Percentiles rank a stretch among this genome's conserved stretches.
These are phyloP conservation scores for Zygosaccharomyces pseudobailii DNA, from an alignment of 1,139 yeast species.

Conservation along the genomic window DNA sequence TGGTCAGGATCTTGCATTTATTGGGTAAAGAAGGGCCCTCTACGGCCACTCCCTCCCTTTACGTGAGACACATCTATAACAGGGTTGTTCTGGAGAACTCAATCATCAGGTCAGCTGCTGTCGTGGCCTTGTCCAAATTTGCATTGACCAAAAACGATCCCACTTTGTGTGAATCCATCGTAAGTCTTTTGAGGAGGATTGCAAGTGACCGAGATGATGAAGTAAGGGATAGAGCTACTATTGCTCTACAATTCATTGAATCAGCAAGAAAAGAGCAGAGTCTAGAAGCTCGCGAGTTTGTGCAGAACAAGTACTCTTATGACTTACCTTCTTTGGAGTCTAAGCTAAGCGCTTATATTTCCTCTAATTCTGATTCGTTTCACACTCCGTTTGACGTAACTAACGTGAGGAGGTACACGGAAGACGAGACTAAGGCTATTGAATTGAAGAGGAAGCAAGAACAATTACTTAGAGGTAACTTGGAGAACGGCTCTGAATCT, in stretches of 20 bases:
- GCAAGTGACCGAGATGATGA: slow-evolving; percentile 85
- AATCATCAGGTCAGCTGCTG: slow-evolving; percentile 92
- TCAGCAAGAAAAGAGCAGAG: slow-evolving; percentile 41
- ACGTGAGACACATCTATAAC: slow-evolving; percentile 93
- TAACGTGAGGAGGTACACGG: slow-evolving; percentile 47
- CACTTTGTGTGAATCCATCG: slow-evolving; percentile 61
- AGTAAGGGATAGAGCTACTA: slow-evolving; percentile 95
- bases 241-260: slow-evolving; percentile 66
- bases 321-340: slow-evolving; percentile 75
- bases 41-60: slow-evolving; percentile 80
- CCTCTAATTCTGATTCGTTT: slow-evolving; percentile 56
- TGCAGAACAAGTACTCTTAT: slow-evolving; percentile 64
- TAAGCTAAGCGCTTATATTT: slow-evolving; percentile 69
- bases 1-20: slow-evolving; percentile 84
- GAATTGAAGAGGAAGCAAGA: slow-evolving; percentile 42
- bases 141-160: slow-evolving; percentile 71
- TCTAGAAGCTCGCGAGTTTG: slow-evolving; percentile 41
- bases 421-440: slow-evolving; percentile 51
- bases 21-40: slow-evolving; percentile 94
- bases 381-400: slow-evolving; percentile 64
- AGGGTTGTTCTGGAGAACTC: slow-evolving; percentile 95
- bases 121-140: slow-evolving; percentile 85
- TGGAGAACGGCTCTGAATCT: slow-evolving; percentile 15
- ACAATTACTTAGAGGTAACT: slow-evolving; percentile 32
- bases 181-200: slow-evolving; percentile 74